Evolutionary conservation across 805 yeast genomes (phyloP).

Genomic region (Candida suzukii): DNA sequence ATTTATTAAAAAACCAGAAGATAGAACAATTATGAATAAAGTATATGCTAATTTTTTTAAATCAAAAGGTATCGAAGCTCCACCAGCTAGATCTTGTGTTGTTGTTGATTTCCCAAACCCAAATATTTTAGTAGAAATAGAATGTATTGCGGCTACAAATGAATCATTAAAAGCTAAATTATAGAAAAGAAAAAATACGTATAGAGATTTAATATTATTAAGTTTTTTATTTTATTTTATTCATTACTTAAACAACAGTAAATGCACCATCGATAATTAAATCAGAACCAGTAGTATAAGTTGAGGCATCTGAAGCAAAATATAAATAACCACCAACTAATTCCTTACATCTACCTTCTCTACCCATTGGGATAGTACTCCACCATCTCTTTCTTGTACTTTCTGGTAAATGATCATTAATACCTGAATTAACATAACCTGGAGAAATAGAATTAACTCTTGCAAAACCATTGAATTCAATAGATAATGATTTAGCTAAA

Average conservation of each 20-base stretch:
- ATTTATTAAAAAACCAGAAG: conserved; percentile 36
- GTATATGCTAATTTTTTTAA: conserved; percentile 40
- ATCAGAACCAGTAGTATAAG: conserved; percentile 43
- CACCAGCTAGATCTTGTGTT: conserved; percentile 56
- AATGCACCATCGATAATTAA: conserved; percentile 46
- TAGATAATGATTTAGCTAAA: conserved; percentile 38
- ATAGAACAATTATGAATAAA: conserved; percentile 36
- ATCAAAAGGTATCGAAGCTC: conserved; percentile 22
- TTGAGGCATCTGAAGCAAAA: conserved; percentile 45
- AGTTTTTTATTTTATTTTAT: background rate
- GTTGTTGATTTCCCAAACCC: conserved; percentile 46
- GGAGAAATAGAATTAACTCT: conserved; percentile 47
- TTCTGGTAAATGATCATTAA: conserved; percentile 23
- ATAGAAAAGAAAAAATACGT: background rate
- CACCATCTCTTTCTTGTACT: conserved; percentile 23
- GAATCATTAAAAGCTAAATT: background rate
- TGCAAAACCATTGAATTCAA: conserved; percentile 44
- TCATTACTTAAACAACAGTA: conserved; percentile 22
- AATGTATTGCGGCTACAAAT: conserved; percentile 25
- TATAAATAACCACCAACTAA: conserved; percentile 47
- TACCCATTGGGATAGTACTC: conserved; percentile 33
- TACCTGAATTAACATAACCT: conserved; percentile 44
- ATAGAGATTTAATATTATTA: background rate
- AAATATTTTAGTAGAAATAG: conserved; percentile 42
- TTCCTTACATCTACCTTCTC: conserved; percentile 42